Evolutionary conservation across 176 grass and related monocot genomes (phyloP).

Genomic region (Rhynchospora breviuscula): DNA sequence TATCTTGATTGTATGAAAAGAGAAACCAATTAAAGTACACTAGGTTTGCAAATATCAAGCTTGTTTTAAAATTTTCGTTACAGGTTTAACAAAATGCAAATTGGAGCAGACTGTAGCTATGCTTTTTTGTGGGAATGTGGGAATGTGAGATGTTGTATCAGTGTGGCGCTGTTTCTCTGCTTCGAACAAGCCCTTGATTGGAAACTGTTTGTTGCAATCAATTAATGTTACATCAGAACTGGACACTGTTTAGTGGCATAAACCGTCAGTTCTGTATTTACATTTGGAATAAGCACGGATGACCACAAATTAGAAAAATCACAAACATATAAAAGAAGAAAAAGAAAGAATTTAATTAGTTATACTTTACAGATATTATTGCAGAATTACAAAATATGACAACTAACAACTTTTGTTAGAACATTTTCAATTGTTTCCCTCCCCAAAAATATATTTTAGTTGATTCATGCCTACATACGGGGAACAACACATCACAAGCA

Average conservation of each 20-base stretch:
- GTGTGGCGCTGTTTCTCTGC: no score
- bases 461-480: not conserved
- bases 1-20: no score
- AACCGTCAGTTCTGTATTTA: not conserved
- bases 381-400: conserved; percentile 4
- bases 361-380: conserved; percentile 4
- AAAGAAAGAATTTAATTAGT: not conserved
- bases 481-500: not conserved
- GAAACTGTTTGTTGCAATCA: no score
- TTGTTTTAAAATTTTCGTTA: no score
- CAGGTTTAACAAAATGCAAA: no score
- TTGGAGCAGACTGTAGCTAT: no score
- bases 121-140: no score
- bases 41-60: no score
- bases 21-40: no score
- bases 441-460: not conserved
- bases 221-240: not conserved
- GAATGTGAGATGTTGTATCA: no score
- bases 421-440: conserved; percentile 8
- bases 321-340: not conserved
- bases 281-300: not conserved
- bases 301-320: not conserved
- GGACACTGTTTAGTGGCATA: not conserved
- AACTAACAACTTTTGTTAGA: conserved; percentile 2
- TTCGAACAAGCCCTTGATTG: no score